Evolutionary conservation across 176 grass and related monocot genomes (phyloP).

Genomic region (Paspalum vaginatum): DNA sequence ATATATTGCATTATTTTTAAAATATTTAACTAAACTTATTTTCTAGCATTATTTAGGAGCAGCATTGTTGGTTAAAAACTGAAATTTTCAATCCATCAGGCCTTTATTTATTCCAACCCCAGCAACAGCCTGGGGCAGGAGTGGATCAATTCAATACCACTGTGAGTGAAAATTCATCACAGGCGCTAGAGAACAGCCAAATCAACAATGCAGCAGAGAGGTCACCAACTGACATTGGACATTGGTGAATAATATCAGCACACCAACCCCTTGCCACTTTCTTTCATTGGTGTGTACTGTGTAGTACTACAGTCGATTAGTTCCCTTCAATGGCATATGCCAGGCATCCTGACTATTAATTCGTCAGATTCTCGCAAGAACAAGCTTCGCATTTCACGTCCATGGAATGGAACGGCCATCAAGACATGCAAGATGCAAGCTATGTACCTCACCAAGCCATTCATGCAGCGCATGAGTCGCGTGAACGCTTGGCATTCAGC

Average conservation of each 20-base stretch:
- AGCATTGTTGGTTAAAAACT: not conserved
- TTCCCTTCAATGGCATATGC: constrained; percentile 5
- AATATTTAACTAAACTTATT: not conserved
- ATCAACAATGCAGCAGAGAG: not conserved
- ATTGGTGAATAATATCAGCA: constrained; percentile 13
- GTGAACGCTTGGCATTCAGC: constrained; percentile 1
- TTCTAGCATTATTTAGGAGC: not conserved
- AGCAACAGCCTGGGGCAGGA: too few species aligned
- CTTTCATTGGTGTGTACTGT: not conserved
- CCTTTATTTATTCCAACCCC: not conserved
- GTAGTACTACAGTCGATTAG: not conserved
- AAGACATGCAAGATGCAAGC: constrained; percentile 22
- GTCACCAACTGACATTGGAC: constrained; percentile 8
- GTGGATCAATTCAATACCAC: too few species aligned
- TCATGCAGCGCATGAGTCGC: not conserved
- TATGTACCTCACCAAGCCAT: not conserved
- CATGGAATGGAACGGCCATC: constrained; percentile 7
- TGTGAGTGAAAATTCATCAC: not conserved
- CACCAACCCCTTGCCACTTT: constrained; percentile 18
- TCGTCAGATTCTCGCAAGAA: constrained; percentile 11
- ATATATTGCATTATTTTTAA: not conserved
- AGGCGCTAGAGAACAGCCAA: not conserved
- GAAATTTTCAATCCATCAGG: not conserved
- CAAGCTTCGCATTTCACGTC: not conserved
- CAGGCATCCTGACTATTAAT: constrained; percentile 18